These are phyloP conservation scores for Scalesia atractyloides DNA, from an alignment of 129 eudicot genomes.

Conservation along the genomic window DNA sequence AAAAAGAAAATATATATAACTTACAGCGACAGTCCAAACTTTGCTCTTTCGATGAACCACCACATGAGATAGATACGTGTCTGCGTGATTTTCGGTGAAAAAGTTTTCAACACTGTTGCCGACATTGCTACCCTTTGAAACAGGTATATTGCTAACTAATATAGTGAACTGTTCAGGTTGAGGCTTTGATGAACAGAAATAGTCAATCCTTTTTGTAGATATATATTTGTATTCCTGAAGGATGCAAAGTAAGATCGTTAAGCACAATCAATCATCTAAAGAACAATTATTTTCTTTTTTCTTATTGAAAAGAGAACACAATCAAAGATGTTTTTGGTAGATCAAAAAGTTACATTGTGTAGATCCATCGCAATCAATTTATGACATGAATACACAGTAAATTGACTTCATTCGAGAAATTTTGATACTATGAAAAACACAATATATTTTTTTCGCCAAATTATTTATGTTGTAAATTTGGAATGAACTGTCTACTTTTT, in stretches of 20 bases:
- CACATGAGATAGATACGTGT: constrained; percentile 61
- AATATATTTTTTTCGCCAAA: background rate
- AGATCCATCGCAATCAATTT: background rate
- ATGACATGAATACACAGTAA: background rate
- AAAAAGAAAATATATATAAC: constrained; percentile 10
- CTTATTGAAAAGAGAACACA: constrained; percentile 6
- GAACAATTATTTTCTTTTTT: background rate
- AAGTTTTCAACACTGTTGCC: constrained; percentile 53
- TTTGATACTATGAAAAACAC: background rate
- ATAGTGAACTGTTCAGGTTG: constrained; percentile 63
- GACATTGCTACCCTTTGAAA: constrained; percentile 40
- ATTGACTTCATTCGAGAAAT: constrained; percentile 6
- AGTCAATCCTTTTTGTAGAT: constrained; percentile 55
- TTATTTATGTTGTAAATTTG: background rate
- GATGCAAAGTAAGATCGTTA: constrained; percentile 20
- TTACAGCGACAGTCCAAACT: constrained; percentile 49
- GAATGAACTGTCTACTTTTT: background rate
- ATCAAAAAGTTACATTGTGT: background rate
- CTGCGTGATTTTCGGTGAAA: constrained; percentile 54
- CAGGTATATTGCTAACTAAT: constrained; percentile 63
- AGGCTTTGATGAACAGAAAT: constrained; percentile 48
- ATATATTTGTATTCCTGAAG: constrained; percentile 57
- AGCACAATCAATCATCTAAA: constrained; percentile 25
- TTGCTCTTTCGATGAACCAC: constrained; percentile 53
- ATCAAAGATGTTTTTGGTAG: constrained; percentile 9